Evolutionary conservation across 139 green algal species (phyloP).

Genomic region (Chlorella sp.): DNA sequence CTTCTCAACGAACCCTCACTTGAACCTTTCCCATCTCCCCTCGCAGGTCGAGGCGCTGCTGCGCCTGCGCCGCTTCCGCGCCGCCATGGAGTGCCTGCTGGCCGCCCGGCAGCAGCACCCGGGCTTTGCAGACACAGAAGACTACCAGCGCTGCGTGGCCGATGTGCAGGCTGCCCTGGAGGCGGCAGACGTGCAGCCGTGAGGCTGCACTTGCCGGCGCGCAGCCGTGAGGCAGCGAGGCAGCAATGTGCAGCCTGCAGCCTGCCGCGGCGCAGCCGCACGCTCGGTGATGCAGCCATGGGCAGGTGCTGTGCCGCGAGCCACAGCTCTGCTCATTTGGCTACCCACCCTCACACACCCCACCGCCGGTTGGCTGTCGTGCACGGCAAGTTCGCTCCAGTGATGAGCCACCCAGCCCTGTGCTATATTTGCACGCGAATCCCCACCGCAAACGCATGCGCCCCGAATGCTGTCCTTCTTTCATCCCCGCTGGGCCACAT

Average conservation of each 20-base stretch:
- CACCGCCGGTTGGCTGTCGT: no score
- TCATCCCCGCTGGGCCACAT: no score
- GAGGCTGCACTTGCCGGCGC: not conserved
- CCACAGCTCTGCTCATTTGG: not conserved
- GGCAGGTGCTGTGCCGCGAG: not conserved
- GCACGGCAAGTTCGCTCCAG: no score
- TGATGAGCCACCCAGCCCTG: no score
- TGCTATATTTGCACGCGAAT: no score
- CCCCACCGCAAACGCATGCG: no score
- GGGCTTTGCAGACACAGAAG: not conserved
- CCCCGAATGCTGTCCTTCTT: no score
- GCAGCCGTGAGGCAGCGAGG: not conserved
- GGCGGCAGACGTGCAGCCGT: not conserved
- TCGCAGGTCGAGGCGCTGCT: conserved; percentile 31
- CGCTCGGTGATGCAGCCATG: no score
- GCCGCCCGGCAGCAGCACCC: not conserved
- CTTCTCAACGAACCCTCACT: no score
- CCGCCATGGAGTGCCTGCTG: conserved; percentile 23
- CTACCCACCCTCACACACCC: no score
- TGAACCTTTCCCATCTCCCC: not conserved
- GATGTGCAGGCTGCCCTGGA: not conserved
- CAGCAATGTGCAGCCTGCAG: no score
- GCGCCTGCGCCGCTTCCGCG: not conserved
- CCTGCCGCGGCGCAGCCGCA: no score
- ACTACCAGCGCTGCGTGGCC: not conserved